Conservation (phyloP, 2,329 filamentous ascomycete genomes). For the Fusarium paranaense region DNA sequence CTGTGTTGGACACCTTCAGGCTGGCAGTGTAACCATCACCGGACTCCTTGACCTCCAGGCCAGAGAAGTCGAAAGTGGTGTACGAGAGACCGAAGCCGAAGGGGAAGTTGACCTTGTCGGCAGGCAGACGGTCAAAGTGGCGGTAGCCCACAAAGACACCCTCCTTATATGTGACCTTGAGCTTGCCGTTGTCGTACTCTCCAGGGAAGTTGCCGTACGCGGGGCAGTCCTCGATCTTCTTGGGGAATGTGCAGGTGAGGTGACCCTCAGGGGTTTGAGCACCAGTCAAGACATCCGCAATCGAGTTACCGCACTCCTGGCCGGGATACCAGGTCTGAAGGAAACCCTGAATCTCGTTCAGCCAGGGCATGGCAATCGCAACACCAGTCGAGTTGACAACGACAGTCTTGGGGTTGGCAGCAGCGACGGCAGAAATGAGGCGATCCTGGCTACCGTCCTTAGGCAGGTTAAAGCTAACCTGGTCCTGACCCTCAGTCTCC, state of each 20-base stretch:
- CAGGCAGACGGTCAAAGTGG: constrained; percentile 71
- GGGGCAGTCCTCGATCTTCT: constrained; percentile 70
- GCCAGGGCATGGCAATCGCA: constrained; percentile 70
- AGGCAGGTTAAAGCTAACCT: constrained; percentile 79
- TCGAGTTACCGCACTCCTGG: constrained; percentile 75
- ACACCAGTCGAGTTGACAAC: constrained; percentile 75
- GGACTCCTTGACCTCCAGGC: constrained; percentile 56
- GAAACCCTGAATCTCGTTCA: constrained; percentile 66
- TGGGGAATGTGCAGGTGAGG: constrained; percentile 72
- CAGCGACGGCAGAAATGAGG: constrained; percentile 67
- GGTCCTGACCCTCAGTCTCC: constrained; percentile 71
- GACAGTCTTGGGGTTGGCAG: constrained; percentile 68
- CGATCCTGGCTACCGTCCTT: constrained; percentile 67
- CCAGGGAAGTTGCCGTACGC: constrained; percentile 71
- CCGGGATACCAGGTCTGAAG: constrained; percentile 77
- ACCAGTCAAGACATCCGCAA: constrained; percentile 75
- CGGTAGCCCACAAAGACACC: constrained; percentile 77
- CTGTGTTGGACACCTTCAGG: constrained; percentile 69
- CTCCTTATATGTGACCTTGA: constrained; percentile 74
- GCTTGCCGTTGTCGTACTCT: constrained; percentile 58
- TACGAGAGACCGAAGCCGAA: constrained; percentile 68
- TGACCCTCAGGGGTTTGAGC: constrained; percentile 74
- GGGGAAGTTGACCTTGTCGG: constrained; percentile 70
- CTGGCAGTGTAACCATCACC: constrained; percentile 57
- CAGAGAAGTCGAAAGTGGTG: constrained; percentile 68